Conservation (phyloP, 495 filamentous ascomycete genomes). For the Lepidopterella palustris region DNA sequence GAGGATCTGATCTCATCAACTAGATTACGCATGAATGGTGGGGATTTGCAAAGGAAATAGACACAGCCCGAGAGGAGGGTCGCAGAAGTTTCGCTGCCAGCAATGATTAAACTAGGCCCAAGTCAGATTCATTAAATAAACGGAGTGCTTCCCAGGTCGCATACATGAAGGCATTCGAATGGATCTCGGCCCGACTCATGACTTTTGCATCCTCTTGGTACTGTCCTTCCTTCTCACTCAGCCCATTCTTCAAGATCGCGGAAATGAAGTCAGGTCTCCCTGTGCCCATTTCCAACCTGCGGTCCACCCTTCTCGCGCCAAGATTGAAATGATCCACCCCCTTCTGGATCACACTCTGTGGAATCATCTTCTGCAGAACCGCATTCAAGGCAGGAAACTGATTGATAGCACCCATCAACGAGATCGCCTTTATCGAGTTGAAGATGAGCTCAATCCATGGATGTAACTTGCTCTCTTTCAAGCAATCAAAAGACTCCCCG, state of each 20-base stretch:
- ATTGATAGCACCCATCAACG: neutral
- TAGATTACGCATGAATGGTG: neutral
- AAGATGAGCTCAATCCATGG: neutral
- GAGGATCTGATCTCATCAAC: slow-evolving; percentile 5
- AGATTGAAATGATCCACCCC: slow-evolving; percentile 10
- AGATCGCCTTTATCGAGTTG: neutral
- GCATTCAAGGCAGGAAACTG: neutral
- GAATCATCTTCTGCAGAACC: slow-evolving; percentile 6
- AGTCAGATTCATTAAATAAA: neutral
- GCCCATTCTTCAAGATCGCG: slow-evolving; percentile 1
- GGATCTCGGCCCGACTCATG: neutral
- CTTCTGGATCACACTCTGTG: slow-evolving; percentile 6
- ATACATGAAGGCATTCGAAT: neutral
- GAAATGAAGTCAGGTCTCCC: slow-evolving; percentile 13
- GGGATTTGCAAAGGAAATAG: slow-evolving; percentile 14
- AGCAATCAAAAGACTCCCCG: slow-evolving; percentile 5
- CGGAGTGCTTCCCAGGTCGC: neutral
- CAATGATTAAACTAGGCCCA: slow-evolving; percentile 4
- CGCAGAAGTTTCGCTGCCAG: slow-evolving; percentile 14
- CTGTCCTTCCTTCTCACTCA: neutral
- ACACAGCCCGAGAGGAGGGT: slow-evolving; percentile 10
- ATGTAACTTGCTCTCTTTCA: neutral
- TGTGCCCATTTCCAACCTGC: slow-evolving; percentile 2
- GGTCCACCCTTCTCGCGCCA: neutral
- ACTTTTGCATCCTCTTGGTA: neutral